Conservation (phyloP, 2,329 filamentous ascomycete species). For the Hypoxylon sp. region DNA sequence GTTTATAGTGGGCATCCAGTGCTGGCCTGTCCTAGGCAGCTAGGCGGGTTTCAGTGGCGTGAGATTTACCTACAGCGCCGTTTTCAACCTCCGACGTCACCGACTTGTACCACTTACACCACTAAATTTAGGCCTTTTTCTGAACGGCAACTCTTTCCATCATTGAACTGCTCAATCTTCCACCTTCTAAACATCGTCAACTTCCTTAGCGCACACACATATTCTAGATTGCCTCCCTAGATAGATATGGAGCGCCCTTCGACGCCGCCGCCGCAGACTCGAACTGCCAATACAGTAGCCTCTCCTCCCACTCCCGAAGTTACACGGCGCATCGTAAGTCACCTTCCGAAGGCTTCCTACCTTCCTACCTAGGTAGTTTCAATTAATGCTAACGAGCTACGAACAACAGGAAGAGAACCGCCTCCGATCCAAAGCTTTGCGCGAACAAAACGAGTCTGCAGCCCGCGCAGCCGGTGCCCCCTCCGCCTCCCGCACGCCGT, state of each 20-base stretch:
- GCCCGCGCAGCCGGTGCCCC: constrained; percentile 63
- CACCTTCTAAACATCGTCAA: background rate
- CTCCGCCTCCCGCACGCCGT: constrained; percentile 66
- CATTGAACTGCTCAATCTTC: constrained; percentile 8
- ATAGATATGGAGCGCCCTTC: constrained; percentile 62
- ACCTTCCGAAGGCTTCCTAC: background rate
- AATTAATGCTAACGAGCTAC: constrained; percentile 29
- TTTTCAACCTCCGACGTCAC: constrained; percentile 51
- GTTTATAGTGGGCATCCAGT: background rate
- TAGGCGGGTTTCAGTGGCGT: constrained; percentile 1
- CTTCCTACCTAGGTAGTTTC: background rate
- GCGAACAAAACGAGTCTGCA: constrained; percentile 79
- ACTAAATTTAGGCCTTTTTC: constrained; percentile 6
- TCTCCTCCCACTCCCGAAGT: constrained; percentile 70
- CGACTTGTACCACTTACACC: constrained; percentile 28
- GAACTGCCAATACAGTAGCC: constrained; percentile 49
- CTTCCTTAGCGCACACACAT: background rate
- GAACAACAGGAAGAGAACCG: constrained; percentile 83
- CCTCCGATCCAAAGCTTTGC: constrained; percentile 88
- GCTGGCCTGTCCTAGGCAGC: background rate
- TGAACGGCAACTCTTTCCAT: background rate
- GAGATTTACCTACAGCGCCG: constrained; percentile 4
- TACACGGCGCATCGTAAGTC: constrained; percentile 68
- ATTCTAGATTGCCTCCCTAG: background rate
- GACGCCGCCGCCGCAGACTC: constrained; percentile 59